Evolutionary conservation across 257 asterid species (phyloP), one percentile per base, ranked within the genome.

Genomic region (Buddleja alternifolia): DNA sequence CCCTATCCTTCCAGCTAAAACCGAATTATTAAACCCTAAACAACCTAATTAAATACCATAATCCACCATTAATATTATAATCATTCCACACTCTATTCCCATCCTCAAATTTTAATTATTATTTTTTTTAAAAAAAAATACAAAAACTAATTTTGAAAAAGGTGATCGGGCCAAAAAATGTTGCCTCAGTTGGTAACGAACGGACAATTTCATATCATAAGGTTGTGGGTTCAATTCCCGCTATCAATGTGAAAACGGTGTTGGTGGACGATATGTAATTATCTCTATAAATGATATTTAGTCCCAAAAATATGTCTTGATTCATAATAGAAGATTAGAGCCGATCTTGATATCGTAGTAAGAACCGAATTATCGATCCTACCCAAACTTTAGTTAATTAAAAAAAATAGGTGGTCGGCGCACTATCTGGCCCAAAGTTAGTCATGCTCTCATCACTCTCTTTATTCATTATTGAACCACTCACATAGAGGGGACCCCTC

Each of bases 381-480:
- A n/a, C n/a, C n/a, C n/a, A n/a, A n/a, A n/a, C n/a, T n/a, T n/a
- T n/a, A n/a, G n/a, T n/a, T n/a, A n/a, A n/a, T n/a, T 14, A 41
- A 8, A 7, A 3, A 56, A 23, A 10, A 47, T 4, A 10, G 6
- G 16, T 72, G 81, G 79, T 44, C 84, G 79, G 81, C 61, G 69
- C 61, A 57, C 8, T 72, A 2, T 63, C 67, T 57, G 81, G 77
- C 57, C 74, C 75, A 50, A 53, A 60, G 10, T 17, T 2, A 1
- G 44, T 69, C 74, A 65, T 20, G 73, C 67, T 15, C n/a, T 57
- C 19, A 39, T 41, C 23, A 53, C 23, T 16, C 45, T 10, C 23
- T 45, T 5, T 44, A 1, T n/a, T 29, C 24, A 46, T 8, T 50
- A 6, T 7, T 16, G 4, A 2, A 41, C n/a, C 47, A 41, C n/a